phyloP scores from a whole-genome alignment of 768 basidiomycete genomes.

The Myochromella boudieri region DNA sequence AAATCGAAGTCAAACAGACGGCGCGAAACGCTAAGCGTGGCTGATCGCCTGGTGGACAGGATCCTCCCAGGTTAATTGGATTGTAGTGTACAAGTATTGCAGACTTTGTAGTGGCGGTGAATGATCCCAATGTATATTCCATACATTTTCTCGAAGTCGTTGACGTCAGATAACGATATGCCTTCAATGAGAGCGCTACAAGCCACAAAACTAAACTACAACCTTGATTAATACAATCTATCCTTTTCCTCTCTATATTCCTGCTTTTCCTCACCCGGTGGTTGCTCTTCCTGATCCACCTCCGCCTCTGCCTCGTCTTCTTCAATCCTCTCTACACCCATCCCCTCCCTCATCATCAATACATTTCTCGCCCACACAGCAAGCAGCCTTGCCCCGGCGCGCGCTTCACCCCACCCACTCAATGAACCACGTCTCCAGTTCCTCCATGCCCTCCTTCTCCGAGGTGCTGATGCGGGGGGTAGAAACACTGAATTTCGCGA shows the following conservation, averaged over 20 bases:
- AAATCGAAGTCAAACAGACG: constrained; percentile 61
- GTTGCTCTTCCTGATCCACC: too few species aligned
- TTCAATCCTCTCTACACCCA: constrained; percentile 6
- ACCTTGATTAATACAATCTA: constrained; percentile 8
- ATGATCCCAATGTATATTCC: too few species aligned
- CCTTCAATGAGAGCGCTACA: too few species aligned
- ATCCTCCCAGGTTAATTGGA: too few species aligned
- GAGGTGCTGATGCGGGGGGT: constrained; percentile 36
- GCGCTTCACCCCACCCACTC: constrained; percentile 52
- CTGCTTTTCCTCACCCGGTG: too few species aligned
- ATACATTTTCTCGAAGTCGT: too few species aligned
- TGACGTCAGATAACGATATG: too few species aligned
- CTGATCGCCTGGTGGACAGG: too few species aligned
- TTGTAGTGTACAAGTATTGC: too few species aligned
- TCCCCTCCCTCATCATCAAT: constrained; percentile 2
- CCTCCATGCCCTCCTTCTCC: too few species aligned
- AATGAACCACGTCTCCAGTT: constrained; percentile 50
- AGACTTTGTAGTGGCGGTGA: too few species aligned
- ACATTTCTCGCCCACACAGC: constrained; percentile 28
- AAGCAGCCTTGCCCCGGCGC: constrained; percentile 39
- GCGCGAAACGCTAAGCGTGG: constrained; percentile 29
- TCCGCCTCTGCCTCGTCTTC: background rate
- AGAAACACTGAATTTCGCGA: too few species aligned
- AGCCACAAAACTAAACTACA: constrained; percentile 31
- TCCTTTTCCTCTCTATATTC: background rate